phyloP scores from a whole-genome alignment of 768 basidiomycete species.

The Mycena latifolia region DNA sequence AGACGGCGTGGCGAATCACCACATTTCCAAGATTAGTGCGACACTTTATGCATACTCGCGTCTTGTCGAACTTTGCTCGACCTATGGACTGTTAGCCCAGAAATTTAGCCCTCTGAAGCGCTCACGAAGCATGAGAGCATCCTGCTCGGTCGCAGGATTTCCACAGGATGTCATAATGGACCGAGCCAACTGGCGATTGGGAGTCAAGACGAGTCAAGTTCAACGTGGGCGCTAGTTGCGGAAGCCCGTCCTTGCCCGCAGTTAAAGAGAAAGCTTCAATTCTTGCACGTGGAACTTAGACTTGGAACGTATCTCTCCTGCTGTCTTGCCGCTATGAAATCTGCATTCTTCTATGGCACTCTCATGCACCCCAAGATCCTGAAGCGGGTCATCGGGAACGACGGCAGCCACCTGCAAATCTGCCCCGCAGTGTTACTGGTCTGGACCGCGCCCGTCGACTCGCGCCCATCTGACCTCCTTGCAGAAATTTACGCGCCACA shows the following conservation, averaged over 20 bases:
- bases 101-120: slow-evolving; percentile 7
- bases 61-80: slow-evolving; percentile 75
- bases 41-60: slow-evolving; percentile 80
- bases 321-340: not conserved
- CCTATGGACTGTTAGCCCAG: slow-evolving; percentile 52
- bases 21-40: slow-evolving; percentile 74
- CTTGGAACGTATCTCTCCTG: no score
- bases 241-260: no score
- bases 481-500: slow-evolving; percentile 86
- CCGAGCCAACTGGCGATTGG: no score
- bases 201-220: no score
- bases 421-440: slow-evolving; percentile 84
- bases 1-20: slow-evolving; percentile 83
- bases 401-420: slow-evolving; percentile 72
- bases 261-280: no score
- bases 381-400: slow-evolving; percentile 77
- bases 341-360: slow-evolving; percentile 65
- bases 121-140: slow-evolving; percentile 79
- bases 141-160: slow-evolving; percentile 69
- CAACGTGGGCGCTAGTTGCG: no score
- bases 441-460: slow-evolving; percentile 40
- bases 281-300: no score
- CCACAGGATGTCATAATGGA: slow-evolving; percentile 61
- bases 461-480: slow-evolving; percentile 11
- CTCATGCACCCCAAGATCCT: slow-evolving; percentile 91